A percentile compares a stretch with the other conserved stretches of the same genome.
These are phyloP conservation scores for Cantharellus anzutake DNA, from an alignment of 768 basidiomycete species.

Conservation along the genomic window DNA sequence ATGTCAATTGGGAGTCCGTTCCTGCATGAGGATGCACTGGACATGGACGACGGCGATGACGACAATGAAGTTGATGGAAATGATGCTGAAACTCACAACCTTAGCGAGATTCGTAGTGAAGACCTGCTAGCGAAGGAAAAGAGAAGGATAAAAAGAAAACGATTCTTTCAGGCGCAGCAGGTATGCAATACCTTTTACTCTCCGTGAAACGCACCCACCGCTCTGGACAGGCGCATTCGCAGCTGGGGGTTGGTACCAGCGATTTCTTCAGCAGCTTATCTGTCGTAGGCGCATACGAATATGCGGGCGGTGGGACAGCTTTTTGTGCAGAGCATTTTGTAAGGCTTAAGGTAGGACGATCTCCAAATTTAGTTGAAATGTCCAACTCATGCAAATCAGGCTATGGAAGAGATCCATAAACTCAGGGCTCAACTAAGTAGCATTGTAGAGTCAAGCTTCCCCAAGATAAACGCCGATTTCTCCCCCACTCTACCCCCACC, in stretches of 20 bases:
- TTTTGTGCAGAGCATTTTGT: slow-evolving; percentile 89
- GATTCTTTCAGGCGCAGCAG: slow-evolving; percentile 67
- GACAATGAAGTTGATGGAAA: slow-evolving; percentile 20
- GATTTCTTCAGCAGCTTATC: slow-evolving; percentile 79
- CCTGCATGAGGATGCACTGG: slow-evolving; percentile 48
- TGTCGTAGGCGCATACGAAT: slow-evolving; percentile 94
- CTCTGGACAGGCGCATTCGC: slow-evolving; percentile 41
- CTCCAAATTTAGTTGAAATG: neutral
- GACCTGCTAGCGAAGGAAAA: slow-evolving; percentile 34
- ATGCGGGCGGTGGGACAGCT: slow-evolving; percentile 53
- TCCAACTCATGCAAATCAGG: slow-evolving; percentile 25
- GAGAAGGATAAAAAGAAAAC: slow-evolving; percentile 42
- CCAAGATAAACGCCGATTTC: slow-evolving; percentile 39
- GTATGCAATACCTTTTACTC: slow-evolving; percentile 23
- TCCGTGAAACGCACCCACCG: neutral
- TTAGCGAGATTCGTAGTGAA: slow-evolving; percentile 29
- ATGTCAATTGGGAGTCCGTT: slow-evolving; percentile 94
- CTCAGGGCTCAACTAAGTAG: slow-evolving; percentile 72
- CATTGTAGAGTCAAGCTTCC: slow-evolving; percentile 68
- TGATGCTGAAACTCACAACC: slow-evolving; percentile 12
- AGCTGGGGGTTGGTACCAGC: slow-evolving; percentile 61
- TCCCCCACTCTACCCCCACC: slow-evolving; percentile 56
- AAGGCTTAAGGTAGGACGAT: slow-evolving; percentile 47
- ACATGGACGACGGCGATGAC: slow-evolving; percentile 12
- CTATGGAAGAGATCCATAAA: slow-evolving; percentile 98